phyloP scores from a whole-genome alignment of 2,329 filamentous ascomycete species.

The Ilyonectria robusta region DNA sequence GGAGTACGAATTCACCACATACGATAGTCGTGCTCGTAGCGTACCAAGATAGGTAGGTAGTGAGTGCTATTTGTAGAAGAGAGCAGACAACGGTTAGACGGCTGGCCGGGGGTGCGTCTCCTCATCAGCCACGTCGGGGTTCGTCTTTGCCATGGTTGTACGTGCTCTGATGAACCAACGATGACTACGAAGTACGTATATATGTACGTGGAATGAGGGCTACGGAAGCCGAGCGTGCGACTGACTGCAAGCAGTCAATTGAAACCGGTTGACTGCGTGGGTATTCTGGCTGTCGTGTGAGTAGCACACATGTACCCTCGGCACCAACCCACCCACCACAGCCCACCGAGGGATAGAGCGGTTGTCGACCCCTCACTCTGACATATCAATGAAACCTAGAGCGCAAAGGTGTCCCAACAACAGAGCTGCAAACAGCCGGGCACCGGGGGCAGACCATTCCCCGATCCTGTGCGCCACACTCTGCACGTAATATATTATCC shows the following conservation, averaged over 20 bases:
- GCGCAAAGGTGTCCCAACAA: conserved; percentile 5
- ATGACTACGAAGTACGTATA: neutral
- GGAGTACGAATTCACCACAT: conserved; percentile 10
- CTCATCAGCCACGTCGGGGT: neutral
- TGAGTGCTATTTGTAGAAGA: neutral
- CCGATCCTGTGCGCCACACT: conserved; percentile 9
- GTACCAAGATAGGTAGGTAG: conserved; percentile 4
- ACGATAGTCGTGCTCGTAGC: conserved; percentile 6
- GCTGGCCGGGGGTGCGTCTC: neutral
- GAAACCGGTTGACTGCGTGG: neutral
- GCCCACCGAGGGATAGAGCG: conserved; percentile 13
- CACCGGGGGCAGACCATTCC: conserved; percentile 3
- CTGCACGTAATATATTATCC: conserved; percentile 24
- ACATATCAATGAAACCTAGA: conserved; percentile 21
- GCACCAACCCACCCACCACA: conserved; percentile 23
- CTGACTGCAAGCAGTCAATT: neutral
- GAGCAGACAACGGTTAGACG: conserved; percentile 1
- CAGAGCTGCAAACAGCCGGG: conserved; percentile 1
- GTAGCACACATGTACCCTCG: conserved; percentile 5
- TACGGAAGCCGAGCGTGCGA: neutral
- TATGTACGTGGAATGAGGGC: neutral
- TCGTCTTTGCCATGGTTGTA: neutral
- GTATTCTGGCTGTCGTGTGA: conserved; percentile 1
- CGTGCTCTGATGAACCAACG: neutral
- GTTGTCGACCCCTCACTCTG: conserved; percentile 24